A percentile compares a stretch with the other conserved stretches of the same genome.
Evolutionary conservation across 257 asterid genomes (phyloP).

Genomic region (Thymus mandschuricus): DNA sequence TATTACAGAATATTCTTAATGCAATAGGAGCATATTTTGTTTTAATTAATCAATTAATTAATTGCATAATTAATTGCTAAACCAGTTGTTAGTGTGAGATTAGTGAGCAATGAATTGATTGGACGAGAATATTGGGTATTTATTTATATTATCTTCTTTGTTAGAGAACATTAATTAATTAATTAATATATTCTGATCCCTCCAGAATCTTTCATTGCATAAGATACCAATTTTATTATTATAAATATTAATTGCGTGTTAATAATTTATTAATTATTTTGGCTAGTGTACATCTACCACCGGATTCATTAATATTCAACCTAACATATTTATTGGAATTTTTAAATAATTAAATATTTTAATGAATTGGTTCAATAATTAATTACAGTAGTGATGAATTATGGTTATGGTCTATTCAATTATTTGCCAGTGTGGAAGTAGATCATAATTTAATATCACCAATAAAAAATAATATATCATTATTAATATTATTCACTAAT

Average conservation of each 20-base stretch:
- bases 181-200: constrained; percentile 43
- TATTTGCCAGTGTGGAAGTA: background rate
- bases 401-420: background rate
- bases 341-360: background rate
- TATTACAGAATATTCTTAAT: constrained; percentile 44
- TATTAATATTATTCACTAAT: too few relatives aligned
- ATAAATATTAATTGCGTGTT: background rate
- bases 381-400: background rate
- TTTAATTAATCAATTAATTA: constrained; percentile 1
- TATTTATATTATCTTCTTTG: constrained; percentile 41
- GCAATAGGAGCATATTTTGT: constrained; percentile 42
- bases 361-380: background rate
- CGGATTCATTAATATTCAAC: constrained; percentile 4
- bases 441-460: background rate
- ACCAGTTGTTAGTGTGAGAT: constrained; percentile 23
- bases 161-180: constrained; percentile 36
- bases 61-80: constrained; percentile 11
- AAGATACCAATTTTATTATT: constrained; percentile 31
- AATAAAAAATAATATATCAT: too few relatives aligned
- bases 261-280: constrained; percentile 20
- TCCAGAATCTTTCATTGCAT: constrained; percentile 47
- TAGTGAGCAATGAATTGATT: constrained; percentile 38
- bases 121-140: constrained; percentile 41
- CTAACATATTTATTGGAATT: background rate
- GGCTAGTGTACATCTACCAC: constrained; percentile 26